Evolutionary conservation across 2,329 filamentous ascomycete species (phyloP), one percentile per base, ranked within the genome.

Genomic region (Bisporella sp.): DNA sequence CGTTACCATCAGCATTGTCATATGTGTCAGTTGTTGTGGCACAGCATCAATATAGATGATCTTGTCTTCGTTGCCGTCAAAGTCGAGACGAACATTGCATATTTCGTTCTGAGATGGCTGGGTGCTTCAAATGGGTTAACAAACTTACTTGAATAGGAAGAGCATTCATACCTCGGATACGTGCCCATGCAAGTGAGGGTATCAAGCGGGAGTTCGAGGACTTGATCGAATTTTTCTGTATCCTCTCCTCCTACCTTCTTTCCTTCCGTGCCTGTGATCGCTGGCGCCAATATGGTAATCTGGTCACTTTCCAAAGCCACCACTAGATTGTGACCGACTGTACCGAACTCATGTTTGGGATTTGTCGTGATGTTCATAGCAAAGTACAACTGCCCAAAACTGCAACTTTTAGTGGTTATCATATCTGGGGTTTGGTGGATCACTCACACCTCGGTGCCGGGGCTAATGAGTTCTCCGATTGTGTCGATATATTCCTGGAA

Each of bases 401-500:
- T 52, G 5, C 6, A 32, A 28, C 8, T 30, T 13, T 29, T 6
- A n/a, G 51, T 28, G 51, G 41, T 45, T 8, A 8, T 11, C 13
- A 30, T 5, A 4, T 31, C 7, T 31, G 28, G 13, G n/a, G 41
- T 13, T 31, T 28, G 8, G 9, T 21, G n/a, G 21, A 9, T 28
- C 41, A 37, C n/a, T 12, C 28, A 40, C 37, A 41, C 41, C 45
- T 40, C 37, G 28, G 21, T 30, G 21, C 44, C n/a, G 45, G 13
- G 33, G 33, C 40, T 29, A 30, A 31, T 21, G 28, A 13, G 21
- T 46, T 33, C 31, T 30, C 46, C 51, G 9, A 54, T 28, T 1
- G 48, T 31, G 37, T 63, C 59, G 7, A 63, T n/a, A 43, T 58
- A 64, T 3, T 33, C 8, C 13, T 59, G 52, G 21, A 64, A 62